phyloP scores from a whole-genome alignment of 352 stramenopile genomes.

The Phytophthora pini region DNA sequence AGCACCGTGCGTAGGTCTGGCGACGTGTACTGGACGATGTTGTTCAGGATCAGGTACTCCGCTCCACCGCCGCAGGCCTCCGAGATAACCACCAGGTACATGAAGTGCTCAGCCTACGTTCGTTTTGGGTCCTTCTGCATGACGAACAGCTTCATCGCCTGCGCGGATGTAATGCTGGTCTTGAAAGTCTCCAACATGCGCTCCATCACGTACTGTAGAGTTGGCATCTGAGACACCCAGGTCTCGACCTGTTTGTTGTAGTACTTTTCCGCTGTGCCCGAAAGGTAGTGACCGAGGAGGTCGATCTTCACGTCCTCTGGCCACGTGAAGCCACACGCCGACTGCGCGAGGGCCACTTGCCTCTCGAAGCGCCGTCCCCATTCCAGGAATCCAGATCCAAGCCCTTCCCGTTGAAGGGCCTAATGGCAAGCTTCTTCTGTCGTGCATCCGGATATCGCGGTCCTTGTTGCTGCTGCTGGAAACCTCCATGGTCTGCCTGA shows the following conservation, averaged over 20 bases:
- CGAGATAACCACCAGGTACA: neutral
- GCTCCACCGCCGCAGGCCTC: neutral
- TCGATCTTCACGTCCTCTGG: constrained; percentile 11
- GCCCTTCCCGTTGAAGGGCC: no score
- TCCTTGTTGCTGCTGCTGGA: no score
- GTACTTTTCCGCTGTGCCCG: neutral
- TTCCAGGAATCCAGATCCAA: no score
- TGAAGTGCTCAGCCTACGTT: neutral
- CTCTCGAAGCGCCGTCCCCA: no score
- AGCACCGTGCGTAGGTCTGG: neutral
- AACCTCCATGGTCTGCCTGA: neutral
- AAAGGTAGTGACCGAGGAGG: constrained; percentile 2
- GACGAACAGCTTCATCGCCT: constrained; percentile 1
- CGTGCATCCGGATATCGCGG: no score
- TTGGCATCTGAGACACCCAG: constrained; percentile 2
- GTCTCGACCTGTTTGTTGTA: constrained; percentile 16
- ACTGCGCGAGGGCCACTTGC: neutral
- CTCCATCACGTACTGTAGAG: constrained; percentile 9
- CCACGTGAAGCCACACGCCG: constrained; percentile 4
- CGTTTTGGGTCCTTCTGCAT: neutral
- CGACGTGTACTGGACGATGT: neutral
- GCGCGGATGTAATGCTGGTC: neutral
- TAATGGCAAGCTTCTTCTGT: no score
- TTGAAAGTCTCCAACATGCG: constrained; percentile 1
- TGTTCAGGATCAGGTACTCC: neutral